Conservation (phyloP, 208 protist genomes). For the Porcisia deanei region DNA sequence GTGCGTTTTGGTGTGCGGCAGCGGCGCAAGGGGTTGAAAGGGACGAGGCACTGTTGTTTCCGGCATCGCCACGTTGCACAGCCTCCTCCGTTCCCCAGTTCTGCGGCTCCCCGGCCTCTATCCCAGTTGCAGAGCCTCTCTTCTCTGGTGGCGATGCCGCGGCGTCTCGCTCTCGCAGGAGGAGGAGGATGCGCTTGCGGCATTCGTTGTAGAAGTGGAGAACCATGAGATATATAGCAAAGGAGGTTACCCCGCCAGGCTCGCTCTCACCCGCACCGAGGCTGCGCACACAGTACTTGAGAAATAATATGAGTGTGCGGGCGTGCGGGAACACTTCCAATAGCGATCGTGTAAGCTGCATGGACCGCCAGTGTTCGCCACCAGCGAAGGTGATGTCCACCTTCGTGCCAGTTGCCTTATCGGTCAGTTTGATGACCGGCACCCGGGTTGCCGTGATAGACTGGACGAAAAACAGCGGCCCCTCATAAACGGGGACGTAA, state of each 20-base stretch:
- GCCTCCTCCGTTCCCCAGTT: not conserved
- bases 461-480: slow-evolving; percentile 69
- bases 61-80: not conserved
- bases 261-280: slow-evolving; percentile 67
- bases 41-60: not conserved
- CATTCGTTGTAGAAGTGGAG: slow-evolving; percentile 83
- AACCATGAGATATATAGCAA: slow-evolving; percentile 87
- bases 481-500: slow-evolving; percentile 60
- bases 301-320: slow-evolving; percentile 72
- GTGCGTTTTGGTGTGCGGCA: not conserved
- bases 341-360: slow-evolving; percentile 75
- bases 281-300: slow-evolving; percentile 79
- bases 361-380: slow-evolving; percentile 85
- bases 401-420: slow-evolving; percentile 59
- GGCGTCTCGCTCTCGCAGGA: slow-evolving; percentile 37
- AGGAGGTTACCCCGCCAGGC: slow-evolving; percentile 80
- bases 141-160: not conserved
- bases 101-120: not conserved
- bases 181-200: slow-evolving; percentile 31
- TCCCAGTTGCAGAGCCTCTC: not conserved
- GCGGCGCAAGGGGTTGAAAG: not conserved
- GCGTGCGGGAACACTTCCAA: slow-evolving; percentile 63
- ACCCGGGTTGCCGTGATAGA: slow-evolving; percentile 79
- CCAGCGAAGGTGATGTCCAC: slow-evolving; percentile 87
- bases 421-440: slow-evolving; percentile 82